Conservation (phyloP, 306 rosid genomes). For the Biancaea sappan region DNA sequence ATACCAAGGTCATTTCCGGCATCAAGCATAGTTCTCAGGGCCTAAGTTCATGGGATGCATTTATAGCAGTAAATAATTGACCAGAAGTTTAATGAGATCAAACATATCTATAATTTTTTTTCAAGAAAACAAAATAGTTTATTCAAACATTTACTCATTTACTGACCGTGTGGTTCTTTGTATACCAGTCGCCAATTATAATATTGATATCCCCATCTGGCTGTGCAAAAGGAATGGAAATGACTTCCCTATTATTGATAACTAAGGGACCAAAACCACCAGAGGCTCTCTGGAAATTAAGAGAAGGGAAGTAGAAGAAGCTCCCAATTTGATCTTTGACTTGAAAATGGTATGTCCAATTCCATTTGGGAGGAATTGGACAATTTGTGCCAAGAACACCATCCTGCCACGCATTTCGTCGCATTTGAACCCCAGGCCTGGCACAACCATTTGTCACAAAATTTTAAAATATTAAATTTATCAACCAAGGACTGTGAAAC, state of each 20-base stretch:
- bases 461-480: background rate
- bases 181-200: conserved; percentile 9
- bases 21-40: background rate
- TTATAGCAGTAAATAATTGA: background rate
- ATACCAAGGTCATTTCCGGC: background rate
- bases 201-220: background rate
- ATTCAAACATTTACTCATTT: background rate
- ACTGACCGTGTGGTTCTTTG: conserved; percentile 34
- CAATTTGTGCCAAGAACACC: conserved; percentile 63
- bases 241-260: background rate
- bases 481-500: background rate
- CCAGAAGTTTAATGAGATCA: background rate
- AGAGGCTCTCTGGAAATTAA: conserved; percentile 59
- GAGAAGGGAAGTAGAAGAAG: conserved; percentile 65
- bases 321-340: conserved; percentile 77
- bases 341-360: conserved; percentile 74
- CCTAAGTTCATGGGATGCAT: background rate
- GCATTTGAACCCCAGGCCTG: conserved; percentile 88
- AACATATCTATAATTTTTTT: background rate
- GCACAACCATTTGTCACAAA: conserved; percentile 24
- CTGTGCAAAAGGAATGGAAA: background rate
- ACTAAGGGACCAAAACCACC: conserved; percentile 59
- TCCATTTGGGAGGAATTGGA: conserved; percentile 63
- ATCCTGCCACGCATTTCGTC: conserved; percentile 74
- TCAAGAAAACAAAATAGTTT: background rate